phyloP scores from a whole-genome alignment of 495 filamentous ascomycete genomes.

The Venustampulla echinocandica region DNA sequence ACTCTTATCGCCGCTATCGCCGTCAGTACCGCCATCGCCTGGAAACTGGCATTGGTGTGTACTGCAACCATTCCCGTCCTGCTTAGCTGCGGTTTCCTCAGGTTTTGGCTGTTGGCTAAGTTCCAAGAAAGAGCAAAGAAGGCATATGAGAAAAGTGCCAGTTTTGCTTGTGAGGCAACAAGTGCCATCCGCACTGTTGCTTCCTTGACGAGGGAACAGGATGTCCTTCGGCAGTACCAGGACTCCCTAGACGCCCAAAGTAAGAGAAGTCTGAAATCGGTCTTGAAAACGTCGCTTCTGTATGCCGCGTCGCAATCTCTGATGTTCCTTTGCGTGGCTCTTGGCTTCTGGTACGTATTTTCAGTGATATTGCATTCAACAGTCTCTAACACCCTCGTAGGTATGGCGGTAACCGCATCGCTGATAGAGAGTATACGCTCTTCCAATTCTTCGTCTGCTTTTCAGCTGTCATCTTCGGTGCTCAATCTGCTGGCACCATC shows the following conservation, averaged over 20 bases:
- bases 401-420: constrained; percentile 75
- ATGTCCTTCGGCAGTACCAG: constrained; percentile 70
- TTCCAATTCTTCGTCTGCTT: constrained; percentile 86
- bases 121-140: constrained; percentile 64
- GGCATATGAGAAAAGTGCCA: constrained; percentile 65
- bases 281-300: constrained; percentile 57
- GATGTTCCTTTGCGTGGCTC: constrained; percentile 71
- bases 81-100: constrained; percentile 72
- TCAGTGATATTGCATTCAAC: neutral
- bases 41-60: constrained; percentile 87
- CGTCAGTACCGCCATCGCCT: constrained; percentile 63
- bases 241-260: constrained; percentile 55
- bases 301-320: constrained; percentile 76
- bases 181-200: constrained; percentile 88
- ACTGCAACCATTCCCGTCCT: constrained; percentile 70
- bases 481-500: constrained; percentile 77
- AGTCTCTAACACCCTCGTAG: constrained; percentile 8
- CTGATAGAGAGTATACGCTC: constrained; percentile 56
- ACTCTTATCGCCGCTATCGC: constrained; percentile 62
- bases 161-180: constrained; percentile 85
- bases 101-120: constrained; percentile 71
- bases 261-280: constrained; percentile 51
- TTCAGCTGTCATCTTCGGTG: constrained; percentile 68
- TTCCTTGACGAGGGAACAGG: constrained; percentile 72
- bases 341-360: constrained; percentile 78